Evolutionary conservation across 306 rosid genomes (phyloP), one percentile per base, ranked within the genome.

Genomic region (Corylus americana): DNA sequence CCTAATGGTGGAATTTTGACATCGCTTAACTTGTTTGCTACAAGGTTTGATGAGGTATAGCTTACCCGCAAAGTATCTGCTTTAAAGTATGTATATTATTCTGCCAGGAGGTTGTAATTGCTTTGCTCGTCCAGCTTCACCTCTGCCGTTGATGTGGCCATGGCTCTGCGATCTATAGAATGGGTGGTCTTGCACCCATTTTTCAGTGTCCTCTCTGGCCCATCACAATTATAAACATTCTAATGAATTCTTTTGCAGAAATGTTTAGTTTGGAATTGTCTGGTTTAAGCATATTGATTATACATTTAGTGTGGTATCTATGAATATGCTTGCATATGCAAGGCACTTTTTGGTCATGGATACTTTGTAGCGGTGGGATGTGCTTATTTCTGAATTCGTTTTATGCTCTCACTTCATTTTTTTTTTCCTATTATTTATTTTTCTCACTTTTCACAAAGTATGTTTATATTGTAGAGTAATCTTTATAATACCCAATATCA

Each of bases 1-100:
- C 99, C 99, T 4, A 95, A 95, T 84, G 98, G 98, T 7, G 99
- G 97, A 71, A 95, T 93, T 76, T 84, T 93, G 88, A 95, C 99
- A 7, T 95, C 99, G 0, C 92, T 95, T 55, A 93, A 95, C 89
- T 87, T 95, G 89, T 95, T 95, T 87, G 97, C 98, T 11, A 93
- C 99, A 58, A 93, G 90, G 87, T 91, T 95, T 81, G 98, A 95
- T 69, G 98, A 95, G 99, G 99, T 95, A 81, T 86, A 57, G 64
- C 5, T 54, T 59, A n/a, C 55, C 44, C 64, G 25, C 12, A 63
- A 42, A 16, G 42, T 59, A 47, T 53, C 45, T 63, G 70, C 70
- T 63, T 7, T 64, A 7, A 3, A 64, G 11, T 35, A 64, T 8
- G 16, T 29, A 8, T 8, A 31, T 31, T 31, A 35, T 0, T 31